Percentiles rank a stretch among this genome's conserved stretches.
Evolutionary conservation across 2,329 filamentous ascomycete genomes (phyloP).

Genomic region (Trichoderma atrobrunneum): DNA sequence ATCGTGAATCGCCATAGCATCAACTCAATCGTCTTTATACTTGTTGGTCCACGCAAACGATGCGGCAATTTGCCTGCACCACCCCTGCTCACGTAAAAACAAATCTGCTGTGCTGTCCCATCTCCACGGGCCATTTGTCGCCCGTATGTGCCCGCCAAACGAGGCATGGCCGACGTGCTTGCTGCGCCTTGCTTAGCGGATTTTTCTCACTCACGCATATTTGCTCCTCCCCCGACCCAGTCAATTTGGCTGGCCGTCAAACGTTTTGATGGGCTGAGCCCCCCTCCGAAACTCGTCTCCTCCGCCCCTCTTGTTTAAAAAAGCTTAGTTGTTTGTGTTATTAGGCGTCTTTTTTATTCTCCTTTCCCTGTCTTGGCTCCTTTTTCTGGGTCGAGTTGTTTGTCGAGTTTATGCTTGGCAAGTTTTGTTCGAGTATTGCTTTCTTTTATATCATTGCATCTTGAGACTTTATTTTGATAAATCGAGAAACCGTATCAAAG

Average conservation of each 20-base stretch:
- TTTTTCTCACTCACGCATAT: not conserved
- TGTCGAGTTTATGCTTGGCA: not conserved
- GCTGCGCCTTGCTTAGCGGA: slow-evolving; percentile 16
- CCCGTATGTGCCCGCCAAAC: not conserved
- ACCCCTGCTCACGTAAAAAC: not conserved
- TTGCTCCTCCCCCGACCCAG: not conserved
- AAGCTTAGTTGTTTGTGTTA: slow-evolving; percentile 8
- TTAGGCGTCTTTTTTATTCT: not conserved
- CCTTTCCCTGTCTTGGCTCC: not conserved
- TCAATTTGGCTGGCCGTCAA: not conserved
- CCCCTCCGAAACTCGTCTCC: not conserved
- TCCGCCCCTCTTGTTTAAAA: slow-evolving; percentile 2
- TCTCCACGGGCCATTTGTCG: not conserved
- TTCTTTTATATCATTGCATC: not conserved
- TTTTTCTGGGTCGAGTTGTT: not conserved
- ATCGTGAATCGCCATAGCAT: not conserved
- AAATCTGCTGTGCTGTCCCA: not conserved
- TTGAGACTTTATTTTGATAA: not conserved
- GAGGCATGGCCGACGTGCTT: not conserved
- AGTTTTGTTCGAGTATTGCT: not conserved
- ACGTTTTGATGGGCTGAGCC: not conserved
- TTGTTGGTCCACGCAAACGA: not conserved
- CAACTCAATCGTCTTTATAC: not conserved
- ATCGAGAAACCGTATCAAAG: not conserved
- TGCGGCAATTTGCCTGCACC: not conserved